phyloP scores from a whole-genome alignment of 2,329 filamentous ascomycete genomes.

The Karstenula rhodostoma region DNA sequence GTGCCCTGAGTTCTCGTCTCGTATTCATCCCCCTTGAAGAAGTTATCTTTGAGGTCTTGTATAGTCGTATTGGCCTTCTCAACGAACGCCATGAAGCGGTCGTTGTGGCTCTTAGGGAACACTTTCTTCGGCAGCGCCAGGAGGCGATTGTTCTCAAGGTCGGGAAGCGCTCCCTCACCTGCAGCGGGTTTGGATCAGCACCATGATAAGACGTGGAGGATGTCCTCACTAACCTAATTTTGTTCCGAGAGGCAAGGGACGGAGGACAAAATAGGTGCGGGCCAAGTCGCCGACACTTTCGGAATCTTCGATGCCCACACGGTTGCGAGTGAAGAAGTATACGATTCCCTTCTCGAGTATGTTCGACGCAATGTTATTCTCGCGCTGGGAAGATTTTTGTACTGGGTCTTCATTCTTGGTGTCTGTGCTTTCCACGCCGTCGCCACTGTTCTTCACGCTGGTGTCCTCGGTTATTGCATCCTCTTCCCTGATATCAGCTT shows the following conservation, averaged over 20 bases:
- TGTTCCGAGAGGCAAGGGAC: conserved; percentile 74
- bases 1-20: conserved; percentile 78
- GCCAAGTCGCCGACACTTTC: conserved; percentile 75
- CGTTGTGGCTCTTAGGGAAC: conserved; percentile 71
- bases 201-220: neutral
- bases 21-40: conserved; percentile 73
- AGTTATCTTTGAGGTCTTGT: conserved; percentile 74
- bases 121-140: conserved; percentile 85
- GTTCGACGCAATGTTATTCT: conserved; percentile 62
- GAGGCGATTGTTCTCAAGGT: conserved; percentile 71
- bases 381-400: conserved; percentile 59
- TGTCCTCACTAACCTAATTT: conserved; percentile 57
- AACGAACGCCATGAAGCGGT: conserved; percentile 83
- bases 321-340: conserved; percentile 87
- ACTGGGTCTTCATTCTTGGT: conserved; percentile 49
- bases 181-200: neutral
- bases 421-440: conserved; percentile 17
- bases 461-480: conserved; percentile 32
- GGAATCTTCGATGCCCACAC: conserved; percentile 76
- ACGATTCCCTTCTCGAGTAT: conserved; percentile 88
- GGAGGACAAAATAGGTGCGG: conserved; percentile 80
- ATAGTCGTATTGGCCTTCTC: conserved; percentile 75
- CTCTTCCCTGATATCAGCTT: conserved; percentile 25
- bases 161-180: conserved; percentile 63
- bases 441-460: neutral